phyloP scores from a whole-genome alignment of 2,329 filamentous ascomycete species.

The Apiospora arundinis region DNA sequence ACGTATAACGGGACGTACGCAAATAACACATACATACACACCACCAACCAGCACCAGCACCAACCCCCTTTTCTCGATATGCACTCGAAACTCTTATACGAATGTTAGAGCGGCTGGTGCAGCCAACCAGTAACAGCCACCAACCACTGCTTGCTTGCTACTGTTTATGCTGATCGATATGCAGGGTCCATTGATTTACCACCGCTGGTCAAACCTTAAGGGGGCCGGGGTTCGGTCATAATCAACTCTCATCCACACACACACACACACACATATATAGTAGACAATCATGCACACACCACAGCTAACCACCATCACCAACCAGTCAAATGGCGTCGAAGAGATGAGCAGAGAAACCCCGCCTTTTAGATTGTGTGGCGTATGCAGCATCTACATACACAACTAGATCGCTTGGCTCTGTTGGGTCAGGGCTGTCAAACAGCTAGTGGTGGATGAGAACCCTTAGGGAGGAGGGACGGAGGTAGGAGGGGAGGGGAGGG shows the following conservation, averaged over 20 bases:
- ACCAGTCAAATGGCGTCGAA: background rate
- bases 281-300: background rate
- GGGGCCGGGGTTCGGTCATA: background rate
- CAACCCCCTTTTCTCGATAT: background rate
- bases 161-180: background rate
- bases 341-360: background rate
- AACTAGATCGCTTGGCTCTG: background rate
- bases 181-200: background rate
- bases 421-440: background rate
- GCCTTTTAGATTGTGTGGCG: conserved; percentile 17
- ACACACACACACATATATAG: background rate
- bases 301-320: background rate
- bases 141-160: too few species aligned
- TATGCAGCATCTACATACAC: background rate
- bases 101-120: background rate
- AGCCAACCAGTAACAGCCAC: background rate
- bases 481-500: background rate
- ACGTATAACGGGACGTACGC: background rate
- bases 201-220: conserved; percentile 5
- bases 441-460: background rate
- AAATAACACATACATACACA: background rate
- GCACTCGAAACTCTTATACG: background rate
- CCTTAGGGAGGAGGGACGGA: background rate
- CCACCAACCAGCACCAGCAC: background rate
- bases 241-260: background rate